phyloP scores from a whole-genome alignment of 306 rosid genomes.

The Trichosanthes cucumerina region DNA sequence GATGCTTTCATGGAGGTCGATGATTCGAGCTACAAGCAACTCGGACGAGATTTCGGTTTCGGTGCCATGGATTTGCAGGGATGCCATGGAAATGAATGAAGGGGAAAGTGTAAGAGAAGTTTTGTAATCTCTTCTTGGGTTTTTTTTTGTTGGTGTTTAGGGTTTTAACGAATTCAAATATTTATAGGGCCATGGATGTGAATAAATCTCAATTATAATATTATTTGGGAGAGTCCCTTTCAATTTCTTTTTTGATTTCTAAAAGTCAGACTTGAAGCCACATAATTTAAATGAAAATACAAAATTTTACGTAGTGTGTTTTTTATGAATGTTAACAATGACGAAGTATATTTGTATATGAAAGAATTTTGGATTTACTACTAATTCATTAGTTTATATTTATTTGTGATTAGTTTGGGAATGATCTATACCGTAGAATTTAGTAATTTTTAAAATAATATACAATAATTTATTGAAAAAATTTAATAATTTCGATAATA shows the following conservation, averaged over 20 bases:
- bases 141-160: neutral
- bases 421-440: too few relatives aligned
- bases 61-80: constrained; percentile 18
- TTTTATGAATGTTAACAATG: neutral
- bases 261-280: neutral
- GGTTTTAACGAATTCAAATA: neutral
- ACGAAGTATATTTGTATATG: neutral
- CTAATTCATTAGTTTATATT: too few relatives aligned
- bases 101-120: neutral
- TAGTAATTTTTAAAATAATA: too few relatives aligned
- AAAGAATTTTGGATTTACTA: too few relatives aligned
- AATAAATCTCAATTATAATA: neutral
- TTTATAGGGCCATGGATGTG: neutral
- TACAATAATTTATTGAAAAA: neutral
- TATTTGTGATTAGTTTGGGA: too few relatives aligned
- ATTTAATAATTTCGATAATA: too few relatives aligned
- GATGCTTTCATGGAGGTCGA: constrained; percentile 41
- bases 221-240: neutral
- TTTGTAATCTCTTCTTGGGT: neutral
- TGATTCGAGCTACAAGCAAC: constrained; percentile 25
- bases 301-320: neutral
- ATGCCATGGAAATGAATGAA: neutral
- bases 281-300: neutral
- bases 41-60: constrained; percentile 36
- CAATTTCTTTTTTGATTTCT: neutral